A percentile compares a stretch with the other conserved stretches of the same genome.
phyloP scores from a whole-genome alignment of 2,329 filamentous ascomycete species.

The Fusarium torulosum region DNA sequence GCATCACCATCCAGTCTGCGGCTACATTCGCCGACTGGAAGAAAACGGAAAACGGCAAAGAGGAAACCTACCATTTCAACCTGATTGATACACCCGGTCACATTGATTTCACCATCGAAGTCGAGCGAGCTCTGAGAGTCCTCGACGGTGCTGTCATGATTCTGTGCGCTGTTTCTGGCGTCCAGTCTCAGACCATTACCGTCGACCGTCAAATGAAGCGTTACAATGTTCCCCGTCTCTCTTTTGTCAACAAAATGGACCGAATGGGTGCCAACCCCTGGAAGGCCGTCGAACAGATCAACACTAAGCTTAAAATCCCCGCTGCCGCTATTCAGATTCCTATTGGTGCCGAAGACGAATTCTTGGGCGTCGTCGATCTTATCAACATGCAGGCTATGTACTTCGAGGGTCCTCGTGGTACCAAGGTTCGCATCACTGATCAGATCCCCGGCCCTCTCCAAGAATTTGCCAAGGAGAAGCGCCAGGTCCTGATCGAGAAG shows the following conservation, averaged over 20 bases:
- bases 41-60: conserved; percentile 84
- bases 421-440: conserved; percentile 79
- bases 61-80: conserved; percentile 96
- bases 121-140: conserved; percentile 93
- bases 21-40: conserved; percentile 98
- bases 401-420: conserved; percentile 86
- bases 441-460: conserved; percentile 85
- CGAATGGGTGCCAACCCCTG: conserved; percentile 98
- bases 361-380: conserved; percentile 91
- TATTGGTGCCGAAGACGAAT: conserved; percentile 91
- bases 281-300: conserved; percentile 98
- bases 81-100: conserved; percentile 98
- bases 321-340: conserved; percentile 95
- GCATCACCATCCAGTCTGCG: conserved; percentile 98
- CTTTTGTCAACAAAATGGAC: conserved; percentile 99
- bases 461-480: conserved; percentile 83
- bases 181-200: conserved; percentile 97
- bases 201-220: conserved; percentile 99
- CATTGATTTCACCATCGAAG: conserved; percentile 99
- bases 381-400: conserved; percentile 94
- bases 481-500: conserved; percentile 89
- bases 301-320: conserved; percentile 91
- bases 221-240: conserved; percentile 95
- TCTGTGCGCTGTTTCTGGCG: conserved; percentile 94
- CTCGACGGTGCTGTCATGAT: conserved; percentile 99